Evolutionary conservation across 495 filamentous ascomycete species (phyloP).

Genomic region (Xylaria telfairii): DNA sequence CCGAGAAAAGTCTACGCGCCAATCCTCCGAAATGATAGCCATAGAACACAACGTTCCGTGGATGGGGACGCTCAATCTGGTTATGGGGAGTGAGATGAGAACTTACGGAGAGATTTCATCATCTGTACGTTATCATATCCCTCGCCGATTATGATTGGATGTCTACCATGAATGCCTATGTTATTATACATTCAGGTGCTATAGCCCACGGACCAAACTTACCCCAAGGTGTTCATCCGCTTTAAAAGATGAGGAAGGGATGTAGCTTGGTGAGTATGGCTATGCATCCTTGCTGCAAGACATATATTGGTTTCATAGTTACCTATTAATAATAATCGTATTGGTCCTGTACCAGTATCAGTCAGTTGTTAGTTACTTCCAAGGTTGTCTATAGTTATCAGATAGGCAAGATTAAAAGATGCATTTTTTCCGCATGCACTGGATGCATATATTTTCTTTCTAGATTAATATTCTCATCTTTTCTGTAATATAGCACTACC

Average conservation of each 20-base stretch:
- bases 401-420: not conserved
- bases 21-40: not conserved
- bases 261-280: not conserved
- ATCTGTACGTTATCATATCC: conserved; percentile 6
- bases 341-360: not conserved
- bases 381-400: not conserved
- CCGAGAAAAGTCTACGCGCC: not conserved
- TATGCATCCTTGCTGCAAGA: not conserved
- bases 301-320: not conserved
- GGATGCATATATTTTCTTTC: not conserved
- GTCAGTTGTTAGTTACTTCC: not conserved
- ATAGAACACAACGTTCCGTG: conserved; percentile 7
- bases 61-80: not conserved
- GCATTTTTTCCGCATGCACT: not conserved
- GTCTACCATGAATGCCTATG: not conserved
- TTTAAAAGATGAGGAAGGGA: not conserved
- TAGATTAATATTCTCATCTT: not conserved
- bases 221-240: conserved; percentile 10
- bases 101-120: not conserved
- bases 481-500: too few species aligned
- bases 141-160: not conserved
- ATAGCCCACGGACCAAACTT: not conserved
- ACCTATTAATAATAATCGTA: not conserved
- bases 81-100: not conserved
- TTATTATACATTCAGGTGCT: not conserved